A percentile compares a stretch with the other conserved stretches of the same genome.
Conservation (phyloP, 1,284 basidiomycete genomes). For the Trichosporon ovoides region DNA sequence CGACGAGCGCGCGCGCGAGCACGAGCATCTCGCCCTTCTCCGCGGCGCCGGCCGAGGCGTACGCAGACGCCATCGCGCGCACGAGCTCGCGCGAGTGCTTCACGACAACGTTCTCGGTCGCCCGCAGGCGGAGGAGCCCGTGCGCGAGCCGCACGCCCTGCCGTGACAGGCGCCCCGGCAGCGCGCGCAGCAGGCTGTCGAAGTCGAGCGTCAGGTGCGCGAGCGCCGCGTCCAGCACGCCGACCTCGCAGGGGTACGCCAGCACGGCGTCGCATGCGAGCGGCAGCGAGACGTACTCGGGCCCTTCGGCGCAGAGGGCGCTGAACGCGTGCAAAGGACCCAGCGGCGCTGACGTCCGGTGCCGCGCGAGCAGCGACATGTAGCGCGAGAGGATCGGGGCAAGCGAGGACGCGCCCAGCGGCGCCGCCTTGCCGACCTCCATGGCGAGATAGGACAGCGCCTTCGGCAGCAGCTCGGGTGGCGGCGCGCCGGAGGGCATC, state of each 20-base stretch:
- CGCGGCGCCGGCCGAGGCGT: constrained; percentile 15
- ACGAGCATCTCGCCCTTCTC: constrained; percentile 28
- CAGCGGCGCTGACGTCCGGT: constrained; percentile 10
- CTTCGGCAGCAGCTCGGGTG: constrained; percentile 5
- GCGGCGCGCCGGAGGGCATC: not conserved
- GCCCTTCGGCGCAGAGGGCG: not conserved
- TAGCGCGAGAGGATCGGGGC: constrained; percentile 3
- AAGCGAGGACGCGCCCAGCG: constrained; percentile 2
- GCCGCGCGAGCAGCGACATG: constrained; percentile 12
- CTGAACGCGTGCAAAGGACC: constrained; percentile 15
- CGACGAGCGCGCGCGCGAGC: constrained; percentile 24
- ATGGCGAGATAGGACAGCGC: constrained; percentile 12
- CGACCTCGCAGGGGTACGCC: constrained; percentile 16
- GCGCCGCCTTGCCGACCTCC: constrained; percentile 3
- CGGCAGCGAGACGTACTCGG: not conserved
- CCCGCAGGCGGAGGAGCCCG: constrained; percentile 10
- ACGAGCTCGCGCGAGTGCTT: constrained; percentile 16
- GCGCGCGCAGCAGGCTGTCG: not conserved
- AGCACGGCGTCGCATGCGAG: constrained; percentile 16
- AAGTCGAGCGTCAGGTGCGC: not conserved
- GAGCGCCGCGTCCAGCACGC: constrained; percentile 8
- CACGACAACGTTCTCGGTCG: constrained; percentile 2
- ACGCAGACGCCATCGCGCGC: constrained; percentile 23
- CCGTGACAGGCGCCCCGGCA: not conserved
- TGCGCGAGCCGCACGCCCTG: constrained; percentile 10